Evolutionary conservation across 1,139 yeast genomes (phyloP).

Genomic region (Hemisphaericaspora subhashii): DNA sequence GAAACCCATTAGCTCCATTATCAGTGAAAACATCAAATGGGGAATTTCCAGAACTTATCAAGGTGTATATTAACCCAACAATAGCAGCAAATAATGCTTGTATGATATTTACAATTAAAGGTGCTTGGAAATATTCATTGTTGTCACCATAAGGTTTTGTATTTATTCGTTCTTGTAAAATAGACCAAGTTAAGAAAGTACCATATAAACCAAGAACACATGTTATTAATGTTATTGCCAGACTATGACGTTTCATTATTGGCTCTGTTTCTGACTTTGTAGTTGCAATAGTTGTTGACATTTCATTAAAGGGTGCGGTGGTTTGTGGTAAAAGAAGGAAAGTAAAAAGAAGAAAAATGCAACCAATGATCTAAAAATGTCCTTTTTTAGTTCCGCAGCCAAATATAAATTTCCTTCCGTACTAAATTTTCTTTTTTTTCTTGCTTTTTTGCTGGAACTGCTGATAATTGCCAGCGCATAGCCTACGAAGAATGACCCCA

Average conservation of each 20-base stretch:
- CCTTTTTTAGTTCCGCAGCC: too few relatives aligned
- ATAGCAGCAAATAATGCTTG: slow-evolving; percentile 75
- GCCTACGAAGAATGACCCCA: too few relatives aligned
- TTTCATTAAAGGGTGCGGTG: too few relatives aligned
- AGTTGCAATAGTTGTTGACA: not conserved
- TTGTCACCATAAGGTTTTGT: slow-evolving; percentile 69
- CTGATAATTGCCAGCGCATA: too few relatives aligned
- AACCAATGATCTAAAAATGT: not conserved
- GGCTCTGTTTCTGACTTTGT: not conserved
- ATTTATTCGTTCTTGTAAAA: slow-evolving; percentile 84
- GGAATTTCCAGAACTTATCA: slow-evolving; percentile 26
- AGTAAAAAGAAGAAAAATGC: not conserved
- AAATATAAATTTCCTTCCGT: too few relatives aligned
- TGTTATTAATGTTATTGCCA: slow-evolving; percentile 37
- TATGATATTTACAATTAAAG: slow-evolving; percentile 68
- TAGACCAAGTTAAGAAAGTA: slow-evolving; percentile 88
- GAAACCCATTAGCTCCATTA: slow-evolving; percentile 20
- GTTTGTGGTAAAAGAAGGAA: not conserved
- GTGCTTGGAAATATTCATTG: slow-evolving; percentile 58
- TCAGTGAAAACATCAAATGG: slow-evolving; percentile 32
- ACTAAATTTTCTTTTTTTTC: too few relatives aligned
- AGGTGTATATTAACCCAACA: slow-evolving; percentile 64
- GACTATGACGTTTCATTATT: slow-evolving; percentile 19
- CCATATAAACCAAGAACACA: slow-evolving; percentile 78
- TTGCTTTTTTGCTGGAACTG: too few relatives aligned